phyloP scores from a whole-genome alignment of 805 yeast species.

The Saccharomycopsis lassenensis region DNA sequence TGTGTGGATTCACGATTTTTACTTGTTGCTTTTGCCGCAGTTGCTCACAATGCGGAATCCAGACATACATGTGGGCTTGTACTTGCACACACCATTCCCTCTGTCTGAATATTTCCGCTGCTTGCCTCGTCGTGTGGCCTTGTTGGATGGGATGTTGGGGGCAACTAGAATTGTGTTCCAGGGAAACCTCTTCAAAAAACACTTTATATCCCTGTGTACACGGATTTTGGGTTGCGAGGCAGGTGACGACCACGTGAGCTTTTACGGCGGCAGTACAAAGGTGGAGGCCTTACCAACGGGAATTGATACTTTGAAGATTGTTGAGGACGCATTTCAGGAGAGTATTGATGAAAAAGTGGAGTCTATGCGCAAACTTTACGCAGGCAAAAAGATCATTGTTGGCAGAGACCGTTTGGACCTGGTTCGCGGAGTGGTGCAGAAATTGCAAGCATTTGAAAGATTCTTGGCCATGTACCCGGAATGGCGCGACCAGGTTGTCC shows the following conservation, averaged over 20 bases:
- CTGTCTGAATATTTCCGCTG: slow-evolving; percentile 89
- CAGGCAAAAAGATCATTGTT: slow-evolving; percentile 65
- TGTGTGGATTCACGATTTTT: slow-evolving; percentile 89
- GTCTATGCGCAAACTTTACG: slow-evolving; percentile 53
- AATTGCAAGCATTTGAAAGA: slow-evolving; percentile 80
- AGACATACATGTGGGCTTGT: slow-evolving; percentile 65
- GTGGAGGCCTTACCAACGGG: slow-evolving; percentile 83
- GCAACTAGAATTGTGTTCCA: slow-evolving; percentile 83
- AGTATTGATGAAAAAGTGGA: slow-evolving; percentile 50
- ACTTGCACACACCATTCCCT: slow-evolving; percentile 88
- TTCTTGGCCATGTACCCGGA: slow-evolving; percentile 87
- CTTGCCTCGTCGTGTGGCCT: slow-evolving; percentile 67
- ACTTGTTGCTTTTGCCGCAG: slow-evolving; percentile 71
- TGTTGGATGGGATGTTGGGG: slow-evolving; percentile 87
- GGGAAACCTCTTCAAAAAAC: slow-evolving; percentile 75
- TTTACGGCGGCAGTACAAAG: slow-evolving; percentile 67
- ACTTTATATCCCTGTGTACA: slow-evolving; percentile 83
- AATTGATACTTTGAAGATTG: slow-evolving; percentile 62
- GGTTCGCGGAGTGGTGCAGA: slow-evolving; percentile 90
- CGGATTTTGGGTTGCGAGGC: slow-evolving; percentile 79
- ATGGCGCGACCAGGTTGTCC: slow-evolving; percentile 76
- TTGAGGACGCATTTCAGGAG: slow-evolving; percentile 39
- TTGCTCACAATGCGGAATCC: slow-evolving; percentile 69
- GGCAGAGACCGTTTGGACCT: slow-evolving; percentile 91
- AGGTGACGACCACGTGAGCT: slow-evolving; percentile 42